A percentile compares a stretch with the other conserved stretches of the same genome.
Evolutionary conservation across 352 stramenopile genomes (phyloP).

Genomic region (Globisporangium cederbergense): DNA sequence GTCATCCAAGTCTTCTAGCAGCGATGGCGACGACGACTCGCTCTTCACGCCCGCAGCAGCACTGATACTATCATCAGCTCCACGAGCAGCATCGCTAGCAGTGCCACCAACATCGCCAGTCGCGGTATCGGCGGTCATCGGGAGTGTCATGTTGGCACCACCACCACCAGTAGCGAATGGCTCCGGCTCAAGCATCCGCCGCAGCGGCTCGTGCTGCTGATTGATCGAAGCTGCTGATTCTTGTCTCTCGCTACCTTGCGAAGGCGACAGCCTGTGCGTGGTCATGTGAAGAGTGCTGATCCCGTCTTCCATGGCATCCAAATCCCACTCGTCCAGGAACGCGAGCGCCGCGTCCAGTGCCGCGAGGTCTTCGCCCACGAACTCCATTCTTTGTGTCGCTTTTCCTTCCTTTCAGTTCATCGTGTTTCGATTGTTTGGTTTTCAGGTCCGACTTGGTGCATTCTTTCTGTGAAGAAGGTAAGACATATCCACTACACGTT

Average conservation of each 20-base stretch:
- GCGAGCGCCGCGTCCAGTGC: conserved; percentile 17
- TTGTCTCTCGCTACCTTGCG: neutral
- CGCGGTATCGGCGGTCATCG: neutral
- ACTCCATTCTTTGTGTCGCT: neutral
- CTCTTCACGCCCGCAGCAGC: neutral
- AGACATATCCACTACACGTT: neutral
- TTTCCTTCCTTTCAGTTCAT: neutral
- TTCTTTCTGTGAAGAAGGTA: neutral
- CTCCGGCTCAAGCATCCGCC: conserved; percentile 5
- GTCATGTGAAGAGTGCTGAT: neutral
- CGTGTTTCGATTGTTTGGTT: no score
- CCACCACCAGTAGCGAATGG: neutral
- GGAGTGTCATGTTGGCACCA: neutral
- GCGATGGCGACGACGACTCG: neutral
- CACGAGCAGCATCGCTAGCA: neutral
- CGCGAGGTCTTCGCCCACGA: conserved; percentile 15
- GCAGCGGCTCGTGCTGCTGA: neutral
- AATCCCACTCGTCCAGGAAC: conserved; percentile 19
- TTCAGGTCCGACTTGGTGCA: neutral
- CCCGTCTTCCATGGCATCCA: conserved; percentile 1
- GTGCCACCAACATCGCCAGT: neutral
- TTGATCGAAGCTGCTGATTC: neutral
- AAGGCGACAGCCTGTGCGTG: neutral
- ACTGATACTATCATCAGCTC: neutral
- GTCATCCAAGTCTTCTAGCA: neutral